A percentile compares a stretch with the other conserved stretches of the same genome.
Conservation (phyloP, 345 rosid genomes). For the Brassica carinata region DNA sequence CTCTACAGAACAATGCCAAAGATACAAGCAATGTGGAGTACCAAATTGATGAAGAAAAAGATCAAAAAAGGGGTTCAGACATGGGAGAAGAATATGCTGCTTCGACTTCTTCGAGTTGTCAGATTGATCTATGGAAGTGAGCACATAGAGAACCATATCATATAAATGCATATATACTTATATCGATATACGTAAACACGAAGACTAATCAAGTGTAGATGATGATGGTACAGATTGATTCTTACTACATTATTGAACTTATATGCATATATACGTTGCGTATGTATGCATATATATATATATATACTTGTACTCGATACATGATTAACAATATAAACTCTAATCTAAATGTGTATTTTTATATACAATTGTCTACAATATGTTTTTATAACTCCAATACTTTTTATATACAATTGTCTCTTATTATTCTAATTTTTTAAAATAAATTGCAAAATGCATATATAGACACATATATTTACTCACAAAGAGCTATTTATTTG, state of each 20-base stretch:
- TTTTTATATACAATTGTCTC: constrained; percentile 15
- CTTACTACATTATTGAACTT: constrained; percentile 42
- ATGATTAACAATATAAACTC: constrained; percentile 34
- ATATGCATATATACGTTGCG: constrained; percentile 14
- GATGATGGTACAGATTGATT: constrained; percentile 46
- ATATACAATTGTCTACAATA: constrained; percentile 7
- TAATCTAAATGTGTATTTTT: constrained; percentile 37
- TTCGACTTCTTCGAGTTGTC: constrained; percentile 70
- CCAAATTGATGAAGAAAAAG: constrained; percentile 48
- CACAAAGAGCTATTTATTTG: no score
- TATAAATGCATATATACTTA: constrained; percentile 34
- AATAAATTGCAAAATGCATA: background rate
- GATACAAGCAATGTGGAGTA: constrained; percentile 36
- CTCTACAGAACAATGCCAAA: constrained; percentile 34
- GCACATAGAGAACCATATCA: constrained; percentile 34
- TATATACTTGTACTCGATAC: constrained; percentile 30
- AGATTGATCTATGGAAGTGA: constrained; percentile 91
- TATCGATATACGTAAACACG: constrained; percentile 27
- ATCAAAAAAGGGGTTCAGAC: constrained; percentile 52
- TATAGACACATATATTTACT: no score
- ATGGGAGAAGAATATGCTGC: constrained; percentile 59
- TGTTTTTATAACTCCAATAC: constrained; percentile 19
- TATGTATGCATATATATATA: background rate
- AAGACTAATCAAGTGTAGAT: constrained; percentile 36
- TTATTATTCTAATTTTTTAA: background rate